phyloP scores from a whole-genome alignment of 1,284 basidiomycete species.

The Neolentinus lepideus region DNA sequence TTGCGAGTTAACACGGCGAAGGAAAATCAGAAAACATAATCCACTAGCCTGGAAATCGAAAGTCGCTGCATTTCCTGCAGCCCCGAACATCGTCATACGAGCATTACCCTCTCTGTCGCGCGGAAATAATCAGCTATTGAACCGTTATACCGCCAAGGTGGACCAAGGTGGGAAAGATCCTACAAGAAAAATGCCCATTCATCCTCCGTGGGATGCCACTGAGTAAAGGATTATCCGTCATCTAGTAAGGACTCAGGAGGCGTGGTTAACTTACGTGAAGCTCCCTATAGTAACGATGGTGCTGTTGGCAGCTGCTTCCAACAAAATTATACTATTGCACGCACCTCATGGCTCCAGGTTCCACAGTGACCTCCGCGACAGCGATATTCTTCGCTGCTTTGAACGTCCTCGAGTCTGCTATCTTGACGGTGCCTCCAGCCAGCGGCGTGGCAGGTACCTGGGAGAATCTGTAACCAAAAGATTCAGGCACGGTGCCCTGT shows the following conservation, averaged over 20 bases:
- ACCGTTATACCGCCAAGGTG: neutral
- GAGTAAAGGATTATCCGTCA: slow-evolving; percentile 4
- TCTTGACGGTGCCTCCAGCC: slow-evolving; percentile 56
- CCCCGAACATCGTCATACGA: slow-evolving; percentile 60
- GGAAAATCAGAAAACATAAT: no score
- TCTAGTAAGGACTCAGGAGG: neutral
- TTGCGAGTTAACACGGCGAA: no score
- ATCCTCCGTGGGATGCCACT: slow-evolving; percentile 72
- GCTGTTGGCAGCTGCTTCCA: slow-evolving; percentile 10
- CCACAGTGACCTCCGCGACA: slow-evolving; percentile 61
- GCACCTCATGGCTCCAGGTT: slow-evolving; percentile 54
- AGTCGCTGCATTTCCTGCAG: slow-evolving; percentile 53
- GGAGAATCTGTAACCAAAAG: slow-evolving; percentile 52
- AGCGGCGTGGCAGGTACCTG: slow-evolving; percentile 40
- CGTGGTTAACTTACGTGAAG: neutral
- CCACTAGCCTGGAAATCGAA: slow-evolving; percentile 54
- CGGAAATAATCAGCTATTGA: neutral
- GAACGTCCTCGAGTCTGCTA: slow-evolving; percentile 51
- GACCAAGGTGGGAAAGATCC: slow-evolving; percentile 10
- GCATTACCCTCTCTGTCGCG: slow-evolving; percentile 51
- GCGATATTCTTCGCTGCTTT: slow-evolving; percentile 50
- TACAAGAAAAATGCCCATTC: slow-evolving; percentile 57
- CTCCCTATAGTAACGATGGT: neutral
- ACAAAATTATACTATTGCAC: slow-evolving; percentile 20
- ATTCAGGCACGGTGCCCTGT: slow-evolving; percentile 41